phyloP scores from a whole-genome alignment of 495 filamentous ascomycete species.

The Penicillium angulare region DNA sequence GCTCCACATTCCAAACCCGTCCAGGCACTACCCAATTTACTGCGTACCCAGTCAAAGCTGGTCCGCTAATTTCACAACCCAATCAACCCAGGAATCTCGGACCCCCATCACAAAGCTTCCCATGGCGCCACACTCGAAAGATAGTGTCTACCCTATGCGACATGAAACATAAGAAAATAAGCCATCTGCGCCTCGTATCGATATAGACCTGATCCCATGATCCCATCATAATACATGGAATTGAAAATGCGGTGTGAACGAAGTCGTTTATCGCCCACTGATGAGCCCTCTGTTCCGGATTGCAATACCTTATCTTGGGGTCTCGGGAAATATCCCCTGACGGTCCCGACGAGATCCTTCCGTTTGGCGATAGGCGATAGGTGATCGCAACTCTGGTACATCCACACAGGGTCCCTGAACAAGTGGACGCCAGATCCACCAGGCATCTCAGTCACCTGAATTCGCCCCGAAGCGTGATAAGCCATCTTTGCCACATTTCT shows the following conservation, averaged over 20 bases:
- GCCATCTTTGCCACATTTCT: conserved; percentile 23
- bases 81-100: too few relatives aligned
- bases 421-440: conserved; percentile 18
- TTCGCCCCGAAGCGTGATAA: conserved; percentile 12
- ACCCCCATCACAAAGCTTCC: conserved; percentile 5
- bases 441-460: conserved; percentile 27
- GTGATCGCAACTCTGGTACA: too few relatives aligned
- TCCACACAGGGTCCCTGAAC: conserved; percentile 5
- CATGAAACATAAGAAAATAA: conserved; percentile 5
- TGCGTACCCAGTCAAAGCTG: conserved; percentile 1
- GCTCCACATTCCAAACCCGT: conserved; percentile 10
- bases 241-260: not conserved
- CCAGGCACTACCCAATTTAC: too few relatives aligned
- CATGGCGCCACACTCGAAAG: conserved; percentile 9
- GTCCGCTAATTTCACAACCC: conserved; percentile 7
- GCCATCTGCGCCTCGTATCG: conserved; percentile 19
- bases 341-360: conserved; percentile 1
- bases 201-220: not conserved
- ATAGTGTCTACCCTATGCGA: conserved; percentile 17
- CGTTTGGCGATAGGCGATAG: conserved; percentile 5
- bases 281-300: not conserved
- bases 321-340: too few relatives aligned
- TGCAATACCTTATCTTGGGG: conserved; percentile 8
- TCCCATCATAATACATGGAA: not conserved
- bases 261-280: not conserved